These are phyloP conservation scores for Stereocaulon alpinum DNA, from an alignment of 495 filamentous ascomycete genomes.

Conservation along the genomic window DNA sequence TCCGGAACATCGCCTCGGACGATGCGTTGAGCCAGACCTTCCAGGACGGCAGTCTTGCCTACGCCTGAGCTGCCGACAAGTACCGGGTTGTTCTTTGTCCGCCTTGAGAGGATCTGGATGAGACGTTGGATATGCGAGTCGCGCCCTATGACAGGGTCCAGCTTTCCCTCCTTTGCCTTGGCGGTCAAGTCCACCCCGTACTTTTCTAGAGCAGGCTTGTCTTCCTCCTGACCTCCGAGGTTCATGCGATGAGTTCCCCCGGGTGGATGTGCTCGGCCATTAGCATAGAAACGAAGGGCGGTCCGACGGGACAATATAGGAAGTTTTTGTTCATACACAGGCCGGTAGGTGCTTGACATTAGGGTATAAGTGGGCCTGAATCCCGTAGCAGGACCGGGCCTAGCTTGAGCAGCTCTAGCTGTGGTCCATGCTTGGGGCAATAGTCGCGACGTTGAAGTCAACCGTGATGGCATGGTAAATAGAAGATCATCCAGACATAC, in stretches of 20 bases:
- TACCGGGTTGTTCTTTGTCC: constrained; percentile 96
- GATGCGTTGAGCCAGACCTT: constrained; percentile 86
- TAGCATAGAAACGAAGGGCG: constrained; percentile 52
- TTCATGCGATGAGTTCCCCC: constrained; percentile 93
- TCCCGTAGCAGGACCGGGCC: neutral
- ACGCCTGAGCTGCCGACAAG: constrained; percentile 87
- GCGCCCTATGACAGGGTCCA: constrained; percentile 92
- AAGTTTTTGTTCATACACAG: neutral
- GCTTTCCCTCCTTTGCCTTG: constrained; percentile 73
- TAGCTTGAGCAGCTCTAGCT: neutral
- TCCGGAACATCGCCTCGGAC: constrained; percentile 89
- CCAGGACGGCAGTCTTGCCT: constrained; percentile 90
- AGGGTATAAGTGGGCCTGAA: neutral
- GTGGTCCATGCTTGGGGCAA: neutral
- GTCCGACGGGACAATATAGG: constrained; percentile 22
- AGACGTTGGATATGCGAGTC: constrained; percentile 75
- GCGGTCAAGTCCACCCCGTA: constrained; percentile 87
- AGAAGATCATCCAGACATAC: neutral
- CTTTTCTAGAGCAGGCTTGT: constrained; percentile 80
- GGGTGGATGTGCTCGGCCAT: constrained; percentile 71
- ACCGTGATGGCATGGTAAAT: neutral
- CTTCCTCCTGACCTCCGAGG: constrained; percentile 54
- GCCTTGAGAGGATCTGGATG: constrained; percentile 82
- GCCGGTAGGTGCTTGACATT: neutral
- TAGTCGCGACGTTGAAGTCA: neutral